phyloP scores from a whole-genome alignment of 108 stramenopile genomes.

The Bacterosira constricta region DNA sequence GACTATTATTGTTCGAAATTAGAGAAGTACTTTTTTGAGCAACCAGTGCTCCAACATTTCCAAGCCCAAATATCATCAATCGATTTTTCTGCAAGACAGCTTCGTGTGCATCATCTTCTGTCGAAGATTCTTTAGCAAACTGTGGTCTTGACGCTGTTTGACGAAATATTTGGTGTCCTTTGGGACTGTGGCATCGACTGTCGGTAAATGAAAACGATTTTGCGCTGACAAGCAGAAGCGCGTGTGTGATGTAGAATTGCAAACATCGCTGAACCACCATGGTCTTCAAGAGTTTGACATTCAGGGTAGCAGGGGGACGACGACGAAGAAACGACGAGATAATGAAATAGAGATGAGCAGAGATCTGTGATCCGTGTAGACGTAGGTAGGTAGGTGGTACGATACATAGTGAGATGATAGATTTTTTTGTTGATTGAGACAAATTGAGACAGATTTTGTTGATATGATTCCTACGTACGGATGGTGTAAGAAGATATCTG shows the following conservation, averaged over 20 bases:
- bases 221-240: not conserved
- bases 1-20: not conserved
- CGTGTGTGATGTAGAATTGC: not conserved
- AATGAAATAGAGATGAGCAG: no score
- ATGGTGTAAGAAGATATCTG: no score
- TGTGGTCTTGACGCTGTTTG: not conserved
- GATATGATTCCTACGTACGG: no score
- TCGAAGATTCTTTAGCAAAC: not conserved
- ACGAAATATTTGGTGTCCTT: not conserved
- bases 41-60: conserved; percentile 29
- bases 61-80: conserved; percentile 34
- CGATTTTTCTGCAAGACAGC: not conserved
- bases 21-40: not conserved
- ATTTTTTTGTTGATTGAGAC: no score
- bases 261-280: not conserved
- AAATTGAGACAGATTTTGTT: no score
- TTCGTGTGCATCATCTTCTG: not conserved
- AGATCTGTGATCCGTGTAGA: no score
- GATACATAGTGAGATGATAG: no score
- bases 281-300: no score
- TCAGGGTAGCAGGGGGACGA: no score
- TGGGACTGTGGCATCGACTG: not conserved
- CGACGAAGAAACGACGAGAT: no score
- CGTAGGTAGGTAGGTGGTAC: no score
- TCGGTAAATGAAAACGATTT: not conserved